Conservation (phyloP, 2,329 filamentous ascomycete genomes). For the Septoria petroselini region DNA sequence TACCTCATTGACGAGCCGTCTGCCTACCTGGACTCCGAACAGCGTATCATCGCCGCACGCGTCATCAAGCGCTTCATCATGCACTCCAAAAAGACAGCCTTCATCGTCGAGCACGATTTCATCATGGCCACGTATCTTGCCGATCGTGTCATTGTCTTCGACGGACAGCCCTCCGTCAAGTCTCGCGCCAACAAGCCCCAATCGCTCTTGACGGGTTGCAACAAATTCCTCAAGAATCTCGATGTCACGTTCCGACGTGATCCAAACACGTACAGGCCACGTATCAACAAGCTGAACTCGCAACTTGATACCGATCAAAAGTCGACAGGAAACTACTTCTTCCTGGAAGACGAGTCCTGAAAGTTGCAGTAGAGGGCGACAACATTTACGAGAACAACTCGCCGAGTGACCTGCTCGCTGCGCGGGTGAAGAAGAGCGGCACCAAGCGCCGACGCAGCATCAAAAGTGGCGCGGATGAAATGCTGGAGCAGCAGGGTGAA, state of each 20-base stretch:
- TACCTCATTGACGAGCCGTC: slow-evolving; percentile 98
- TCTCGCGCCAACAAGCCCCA: slow-evolving; percentile 86
- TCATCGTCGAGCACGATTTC: slow-evolving; percentile 99
- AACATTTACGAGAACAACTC: slow-evolving; percentile 10
- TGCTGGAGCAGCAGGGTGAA: slow-evolving; percentile 54
- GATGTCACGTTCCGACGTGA: slow-evolving; percentile 99
- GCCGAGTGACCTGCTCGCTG: slow-evolving; percentile 8
- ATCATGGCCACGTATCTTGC: slow-evolving; percentile 86
- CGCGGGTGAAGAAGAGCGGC: slow-evolving; percentile 22
- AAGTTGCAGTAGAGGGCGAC: slow-evolving; percentile 42
- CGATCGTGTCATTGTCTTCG: slow-evolving; percentile 97
- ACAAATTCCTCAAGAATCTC: slow-evolving; percentile 91
- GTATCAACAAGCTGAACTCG: slow-evolving; percentile 96
- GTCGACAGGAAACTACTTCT: slow-evolving; percentile 92
- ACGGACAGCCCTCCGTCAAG: slow-evolving; percentile 85
- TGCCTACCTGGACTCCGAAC: slow-evolving; percentile 96
- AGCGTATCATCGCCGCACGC: slow-evolving; percentile 93
- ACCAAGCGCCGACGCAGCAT: slow-evolving; percentile 34
- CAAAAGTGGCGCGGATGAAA: slow-evolving; percentile 51
- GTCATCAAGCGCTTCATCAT: slow-evolving; percentile 99
- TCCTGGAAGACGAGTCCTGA: slow-evolving; percentile 82
- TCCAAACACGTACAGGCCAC: slow-evolving; percentile 89
- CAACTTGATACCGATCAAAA: slow-evolving; percentile 99
- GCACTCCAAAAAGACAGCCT: slow-evolving; percentile 99
- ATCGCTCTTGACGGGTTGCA: slow-evolving; percentile 91